Conservation (phyloP, 2,329 filamentous ascomycete genomes). For the Nothophaeocryptopus gaeumannii region DNA sequence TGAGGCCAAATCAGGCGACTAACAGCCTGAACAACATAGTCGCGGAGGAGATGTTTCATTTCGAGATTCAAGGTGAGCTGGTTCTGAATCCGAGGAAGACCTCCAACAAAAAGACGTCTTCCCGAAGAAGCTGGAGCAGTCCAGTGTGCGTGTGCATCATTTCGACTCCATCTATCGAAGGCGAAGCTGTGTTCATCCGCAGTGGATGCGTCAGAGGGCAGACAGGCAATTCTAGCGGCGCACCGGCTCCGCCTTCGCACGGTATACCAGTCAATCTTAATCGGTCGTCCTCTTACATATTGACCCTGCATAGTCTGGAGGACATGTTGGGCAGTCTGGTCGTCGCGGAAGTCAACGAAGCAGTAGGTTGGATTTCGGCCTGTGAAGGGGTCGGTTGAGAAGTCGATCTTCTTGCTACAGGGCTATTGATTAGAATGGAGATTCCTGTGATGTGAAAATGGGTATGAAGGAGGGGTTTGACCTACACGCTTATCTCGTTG, state of each 20-base stretch:
- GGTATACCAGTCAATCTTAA: conserved; percentile 56
- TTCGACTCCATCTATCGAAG: conserved; percentile 45
- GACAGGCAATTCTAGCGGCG: neutral
- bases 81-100: conserved; percentile 45
- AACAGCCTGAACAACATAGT: conserved; percentile 46
- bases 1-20: conserved; percentile 43
- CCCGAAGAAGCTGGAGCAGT: conserved; percentile 35
- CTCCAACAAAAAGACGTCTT: conserved; percentile 42
- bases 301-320: conserved; percentile 57
- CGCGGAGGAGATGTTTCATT: conserved; percentile 45
- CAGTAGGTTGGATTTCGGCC: conserved; percentile 71
- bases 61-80: conserved; percentile 43
- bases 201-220: neutral
- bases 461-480: neutral
- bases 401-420: conserved; percentile 59
- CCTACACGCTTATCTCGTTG: conserved; percentile 37
- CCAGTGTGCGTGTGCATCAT: conserved; percentile 38
- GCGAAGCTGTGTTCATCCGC: conserved; percentile 9
- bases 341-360: conserved; percentile 64
- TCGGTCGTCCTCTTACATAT: conserved; percentile 55
- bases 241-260: conserved; percentile 7
- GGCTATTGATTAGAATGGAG: neutral
- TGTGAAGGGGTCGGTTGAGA: conserved; percentile 66
- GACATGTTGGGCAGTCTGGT: conserved; percentile 56
- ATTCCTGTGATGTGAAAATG: neutral